A percentile compares a stretch with the other conserved stretches of the same genome.
Conservation (phyloP, 2,329 filamentous ascomycete species). For the Trichoderma hamatum region DNA sequence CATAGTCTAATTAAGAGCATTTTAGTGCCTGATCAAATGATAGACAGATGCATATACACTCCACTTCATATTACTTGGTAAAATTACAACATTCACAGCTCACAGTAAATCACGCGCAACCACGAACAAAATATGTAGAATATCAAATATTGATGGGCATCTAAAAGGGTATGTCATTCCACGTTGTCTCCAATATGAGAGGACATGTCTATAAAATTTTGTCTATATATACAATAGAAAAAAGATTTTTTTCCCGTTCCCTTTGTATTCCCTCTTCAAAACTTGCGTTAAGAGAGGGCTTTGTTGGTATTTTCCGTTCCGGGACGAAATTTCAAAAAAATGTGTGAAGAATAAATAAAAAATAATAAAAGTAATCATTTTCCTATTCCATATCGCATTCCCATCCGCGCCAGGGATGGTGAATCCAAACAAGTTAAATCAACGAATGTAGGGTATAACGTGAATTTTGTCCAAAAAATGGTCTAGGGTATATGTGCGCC, state of each 20-base stretch:
- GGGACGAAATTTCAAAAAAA: neutral
- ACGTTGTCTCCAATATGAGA: conserved; percentile 26
- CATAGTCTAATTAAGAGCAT: neutral
- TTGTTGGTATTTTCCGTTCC: neutral
- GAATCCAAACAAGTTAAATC: conserved; percentile 20
- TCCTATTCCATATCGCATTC: conserved; percentile 25
- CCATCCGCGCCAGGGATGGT: conserved; percentile 26
- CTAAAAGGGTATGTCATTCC: conserved; percentile 24
- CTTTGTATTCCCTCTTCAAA: neutral
- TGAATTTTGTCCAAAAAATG: conserved; percentile 5
- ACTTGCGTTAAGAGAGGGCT: neutral
- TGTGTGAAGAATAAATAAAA: conserved; percentile 1
- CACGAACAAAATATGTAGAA: neutral
- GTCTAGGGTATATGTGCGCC: conserved; percentile 27
- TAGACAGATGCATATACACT: neutral
- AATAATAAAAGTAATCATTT: conserved; percentile 17
- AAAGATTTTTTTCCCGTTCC: neutral
- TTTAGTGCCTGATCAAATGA: neutral
- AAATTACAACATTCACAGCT: neutral
- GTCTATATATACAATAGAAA: conserved; percentile 28
- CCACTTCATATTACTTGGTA: too few relatives aligned
- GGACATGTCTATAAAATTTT: conserved; percentile 22
- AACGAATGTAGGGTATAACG: conserved; percentile 26
- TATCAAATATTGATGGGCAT: conserved; percentile 4
- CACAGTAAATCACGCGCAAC: neutral